These are phyloP conservation scores for Phaeomoniella chlamydospora DNA, from an alignment of 2,329 filamentous ascomycete species.

Conservation along the genomic window DNA sequence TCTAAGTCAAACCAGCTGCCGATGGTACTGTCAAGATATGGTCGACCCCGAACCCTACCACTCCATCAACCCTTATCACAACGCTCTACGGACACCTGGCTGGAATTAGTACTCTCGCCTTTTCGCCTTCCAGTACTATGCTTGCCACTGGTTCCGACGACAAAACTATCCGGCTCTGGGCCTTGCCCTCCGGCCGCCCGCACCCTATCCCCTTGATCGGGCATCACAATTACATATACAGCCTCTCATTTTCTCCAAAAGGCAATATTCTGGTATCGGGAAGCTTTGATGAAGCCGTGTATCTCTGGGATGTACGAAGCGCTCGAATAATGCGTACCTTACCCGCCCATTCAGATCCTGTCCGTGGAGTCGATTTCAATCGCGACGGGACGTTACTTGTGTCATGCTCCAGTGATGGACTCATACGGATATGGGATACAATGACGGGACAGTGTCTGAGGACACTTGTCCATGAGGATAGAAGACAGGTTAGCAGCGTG, in stretches of 20 bases:
- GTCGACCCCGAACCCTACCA: constrained; percentile 35
- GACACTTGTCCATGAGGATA: constrained; percentile 92
- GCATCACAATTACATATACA: constrained; percentile 94
- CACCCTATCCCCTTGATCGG: constrained; percentile 54
- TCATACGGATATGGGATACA: constrained; percentile 93
- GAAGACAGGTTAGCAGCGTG: constrained; percentile 75
- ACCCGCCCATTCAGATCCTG: constrained; percentile 88
- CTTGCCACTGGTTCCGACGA: constrained; percentile 89
- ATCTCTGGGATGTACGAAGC: constrained; percentile 87
- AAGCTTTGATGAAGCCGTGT: constrained; percentile 93
- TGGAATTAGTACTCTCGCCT: constrained; percentile 83
- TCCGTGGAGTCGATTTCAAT: constrained; percentile 85
- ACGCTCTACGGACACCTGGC: constrained; percentile 88
- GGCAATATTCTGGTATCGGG: constrained; percentile 93
- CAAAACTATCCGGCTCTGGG: constrained; percentile 90
- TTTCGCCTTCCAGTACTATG: constrained; percentile 44
- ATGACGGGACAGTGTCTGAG: constrained; percentile 87
- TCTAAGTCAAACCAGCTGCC: constrained; percentile 37
- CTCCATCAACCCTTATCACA: constrained; percentile 60
- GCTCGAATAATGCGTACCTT: constrained; percentile 78
- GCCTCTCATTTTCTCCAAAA: constrained; percentile 89
- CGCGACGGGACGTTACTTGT: constrained; percentile 83
- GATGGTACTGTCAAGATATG: constrained; percentile 88
- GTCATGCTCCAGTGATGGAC: constrained; percentile 78
- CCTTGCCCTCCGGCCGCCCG: constrained; percentile 44